Base-by-base conservation (phyloP, 257 asterid species). In the Solanum microdontum region DNA sequence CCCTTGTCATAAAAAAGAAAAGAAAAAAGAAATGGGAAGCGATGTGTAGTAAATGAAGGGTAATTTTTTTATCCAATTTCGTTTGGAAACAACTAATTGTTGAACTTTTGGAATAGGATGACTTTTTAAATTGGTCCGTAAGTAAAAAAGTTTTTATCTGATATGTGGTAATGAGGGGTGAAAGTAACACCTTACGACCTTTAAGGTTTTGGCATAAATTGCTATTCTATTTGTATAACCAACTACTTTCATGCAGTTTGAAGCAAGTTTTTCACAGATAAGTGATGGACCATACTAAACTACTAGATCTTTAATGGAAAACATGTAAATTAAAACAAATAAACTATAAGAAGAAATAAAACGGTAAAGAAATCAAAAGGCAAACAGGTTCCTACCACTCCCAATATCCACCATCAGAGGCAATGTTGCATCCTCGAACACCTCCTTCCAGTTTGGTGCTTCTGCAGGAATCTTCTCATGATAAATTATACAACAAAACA, bases 331-430 rank as follows among this genome's bases (percentile, higher is more conserved):
- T 77, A 77, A 13, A 77, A 6, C 30, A 28, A 68, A 40, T 7
- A 77, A 24, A 40, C 7, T 14, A 39, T 24, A 24, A 79, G 64
- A 39, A 39, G 43, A 43, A 77, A 40, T 14, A 23, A 32, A 70
- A 32, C 8, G 24, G 58, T 7, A 32, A 68, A n/a, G 13, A 19
- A 15, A 39, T 39, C 43, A 33, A 72, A 70, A 72, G 58, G 66
- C 19, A 60, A 83, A 64, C 68, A 66, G 21, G 28, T 43, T 72
- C 90, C 91, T 92, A 97, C 99, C 99, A 72, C 94, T 89, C 36
- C 99, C 99, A 79, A 97, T 94, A 92, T 97, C 98, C 90, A 94
- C 98, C 99, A 94, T 95, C 85, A 95, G 87, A 3, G 99, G 98
- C 93, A 94, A 89, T n/a, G 92, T 92, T 4, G 97, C 87, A 72